A percentile compares a stretch with the other conserved stretches of the same genome.
These are phyloP conservation scores for Globisporangium okanoganense DNA, from an alignment of 352 stramenopile genomes.

Conservation along the genomic window DNA sequence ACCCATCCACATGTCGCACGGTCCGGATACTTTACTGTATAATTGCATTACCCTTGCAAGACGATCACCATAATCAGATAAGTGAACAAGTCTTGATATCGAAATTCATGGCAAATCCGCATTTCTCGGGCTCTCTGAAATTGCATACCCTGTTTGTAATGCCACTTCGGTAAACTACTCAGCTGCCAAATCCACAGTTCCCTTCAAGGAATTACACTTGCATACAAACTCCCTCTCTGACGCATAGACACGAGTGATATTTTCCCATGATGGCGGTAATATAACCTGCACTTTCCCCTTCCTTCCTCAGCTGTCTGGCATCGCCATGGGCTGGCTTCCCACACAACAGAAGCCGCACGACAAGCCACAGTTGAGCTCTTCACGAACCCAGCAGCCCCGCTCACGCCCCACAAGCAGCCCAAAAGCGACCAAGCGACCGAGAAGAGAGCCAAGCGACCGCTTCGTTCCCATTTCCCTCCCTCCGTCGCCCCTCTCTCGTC, in stretches of 20 bases:
- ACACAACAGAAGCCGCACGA: neutral
- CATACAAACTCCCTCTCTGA: neutral
- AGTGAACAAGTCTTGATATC: neutral
- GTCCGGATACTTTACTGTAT: neutral
- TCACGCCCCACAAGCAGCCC: no score
- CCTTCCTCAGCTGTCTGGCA: no score
- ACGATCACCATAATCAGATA: neutral
- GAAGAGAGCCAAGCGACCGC: conserved; percentile 1
- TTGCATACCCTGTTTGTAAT: neutral
- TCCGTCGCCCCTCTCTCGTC: neutral
- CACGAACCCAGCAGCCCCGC: neutral
- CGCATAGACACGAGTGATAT: conserved; percentile 6
- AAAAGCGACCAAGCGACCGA: neutral
- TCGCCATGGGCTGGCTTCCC: no score
- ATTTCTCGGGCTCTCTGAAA: neutral
- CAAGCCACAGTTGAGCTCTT: conserved; percentile 1
- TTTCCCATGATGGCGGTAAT: conserved; percentile 2
- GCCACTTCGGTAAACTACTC: neutral
- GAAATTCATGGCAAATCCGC: neutral
- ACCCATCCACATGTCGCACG: neutral
- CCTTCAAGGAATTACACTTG: neutral
- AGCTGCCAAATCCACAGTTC: neutral
- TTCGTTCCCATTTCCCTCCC: neutral
- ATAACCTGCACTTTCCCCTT: neutral
- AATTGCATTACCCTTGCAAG: neutral